phyloP scores from a whole-genome alignment of 257 asterid species.

The Voacanga thouarsii region DNA sequence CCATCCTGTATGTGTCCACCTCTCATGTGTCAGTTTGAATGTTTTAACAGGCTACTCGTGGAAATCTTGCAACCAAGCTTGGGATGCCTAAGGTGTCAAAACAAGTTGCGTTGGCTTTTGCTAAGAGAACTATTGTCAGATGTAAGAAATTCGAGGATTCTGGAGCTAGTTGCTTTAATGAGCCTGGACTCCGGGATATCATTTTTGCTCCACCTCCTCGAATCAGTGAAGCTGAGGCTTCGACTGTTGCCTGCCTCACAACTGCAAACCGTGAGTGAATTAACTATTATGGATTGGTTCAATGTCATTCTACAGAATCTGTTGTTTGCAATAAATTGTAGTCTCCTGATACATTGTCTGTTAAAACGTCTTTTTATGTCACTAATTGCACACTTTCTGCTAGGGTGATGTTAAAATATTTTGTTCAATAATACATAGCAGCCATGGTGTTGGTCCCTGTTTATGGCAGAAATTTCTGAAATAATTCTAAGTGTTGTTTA shows the following conservation, averaged over 20 bases:
- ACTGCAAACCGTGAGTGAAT: slow-evolving; percentile 37
- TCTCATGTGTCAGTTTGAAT: slow-evolving; percentile 20
- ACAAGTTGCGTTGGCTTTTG: slow-evolving; percentile 74
- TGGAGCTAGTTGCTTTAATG: slow-evolving; percentile 76
- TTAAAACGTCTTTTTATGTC: not conserved
- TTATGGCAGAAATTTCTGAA: not conserved
- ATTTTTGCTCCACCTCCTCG: slow-evolving; percentile 77
- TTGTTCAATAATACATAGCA: not conserved
- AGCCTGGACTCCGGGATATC: slow-evolving; percentile 64
- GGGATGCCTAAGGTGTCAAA: slow-evolving; percentile 80
- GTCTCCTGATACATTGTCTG: not conserved
- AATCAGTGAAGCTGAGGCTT: slow-evolving; percentile 50
- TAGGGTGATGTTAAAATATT: not conserved
- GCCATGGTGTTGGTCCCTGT: not conserved
- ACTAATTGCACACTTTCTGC: slow-evolving; percentile 5
- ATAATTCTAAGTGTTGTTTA: not conserved
- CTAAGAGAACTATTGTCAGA: slow-evolving; percentile 69
- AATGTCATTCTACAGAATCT: not conserved
- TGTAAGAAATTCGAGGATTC: slow-evolving; percentile 70
- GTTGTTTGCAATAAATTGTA: not conserved
- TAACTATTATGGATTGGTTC: not conserved
- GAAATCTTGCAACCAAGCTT: slow-evolving; percentile 68
- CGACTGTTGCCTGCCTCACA: slow-evolving; percentile 33
- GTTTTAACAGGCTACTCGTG: slow-evolving; percentile 79
- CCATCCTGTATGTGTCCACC: not conserved